Percentiles rank a stretch among this genome's conserved stretches.
phyloP scores from a whole-genome alignment of 1,284 basidiomycete species.

The Ganoderma meredithae region DNA sequence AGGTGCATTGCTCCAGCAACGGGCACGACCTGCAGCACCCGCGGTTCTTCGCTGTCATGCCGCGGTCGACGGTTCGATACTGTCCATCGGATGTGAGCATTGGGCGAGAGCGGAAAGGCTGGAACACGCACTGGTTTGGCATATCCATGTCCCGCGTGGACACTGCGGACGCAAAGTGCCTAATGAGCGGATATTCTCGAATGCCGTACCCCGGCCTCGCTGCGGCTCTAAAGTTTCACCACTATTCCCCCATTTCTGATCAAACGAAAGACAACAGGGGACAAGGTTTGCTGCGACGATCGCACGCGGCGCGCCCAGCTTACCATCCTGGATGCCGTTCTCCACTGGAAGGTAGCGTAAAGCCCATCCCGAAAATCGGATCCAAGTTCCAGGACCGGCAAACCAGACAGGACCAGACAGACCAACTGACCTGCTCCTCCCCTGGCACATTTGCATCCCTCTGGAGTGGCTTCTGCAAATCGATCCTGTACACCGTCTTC shows the following conservation, averaged over 20 bases:
- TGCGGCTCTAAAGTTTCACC: not conserved
- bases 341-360: not conserved
- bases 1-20: constrained; percentile 42
- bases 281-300: not conserved
- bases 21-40: constrained; percentile 51
- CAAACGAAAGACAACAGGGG: not conserved
- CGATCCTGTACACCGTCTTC: constrained; percentile 41
- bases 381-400: constrained; percentile 1
- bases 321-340: not conserved
- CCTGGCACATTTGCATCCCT: constrained; percentile 32
- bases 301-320: not conserved
- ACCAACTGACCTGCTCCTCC: constrained; percentile 40
- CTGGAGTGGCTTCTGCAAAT: constrained; percentile 38
- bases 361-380: not conserved
- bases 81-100: constrained; percentile 18
- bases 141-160: constrained; percentile 45
- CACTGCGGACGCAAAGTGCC: constrained; percentile 42
- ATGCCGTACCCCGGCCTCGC: not conserved
- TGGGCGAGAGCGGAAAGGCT: not conserved
- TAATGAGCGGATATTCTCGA: constrained; percentile 10
- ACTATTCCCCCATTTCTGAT: not conserved
- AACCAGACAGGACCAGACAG: too few relatives aligned
- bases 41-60: constrained; percentile 46
- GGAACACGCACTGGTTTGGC: constrained; percentile 41
- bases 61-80: constrained; percentile 47